A percentile compares a stretch with the other conserved stretches of the same genome.
Evolutionary conservation across 2,329 filamentous ascomycete genomes (phyloP).

Genomic region (Colletotrichum musae): DNA sequence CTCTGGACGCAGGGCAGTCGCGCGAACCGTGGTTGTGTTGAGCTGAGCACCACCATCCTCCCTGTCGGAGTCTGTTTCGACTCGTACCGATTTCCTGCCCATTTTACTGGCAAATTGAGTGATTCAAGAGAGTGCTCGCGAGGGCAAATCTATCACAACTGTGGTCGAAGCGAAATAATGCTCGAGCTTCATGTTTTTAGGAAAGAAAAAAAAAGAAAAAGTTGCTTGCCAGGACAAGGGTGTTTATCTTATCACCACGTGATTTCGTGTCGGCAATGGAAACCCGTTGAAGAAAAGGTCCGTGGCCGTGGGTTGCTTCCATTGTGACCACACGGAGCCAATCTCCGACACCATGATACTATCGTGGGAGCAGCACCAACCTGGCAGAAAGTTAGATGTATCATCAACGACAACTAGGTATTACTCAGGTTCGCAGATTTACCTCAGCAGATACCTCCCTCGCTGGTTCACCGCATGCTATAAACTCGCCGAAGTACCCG

Average conservation of each 20-base stretch:
- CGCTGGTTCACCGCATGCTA: no score
- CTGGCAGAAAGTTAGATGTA: no score
- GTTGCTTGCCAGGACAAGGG: constrained; percentile 16
- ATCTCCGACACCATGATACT: constrained; percentile 8
- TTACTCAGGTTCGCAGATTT: no score
- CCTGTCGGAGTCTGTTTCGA: constrained; percentile 30
- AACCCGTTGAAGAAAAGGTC: not conserved
- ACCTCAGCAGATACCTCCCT: no score
- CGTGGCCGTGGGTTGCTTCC: not conserved
- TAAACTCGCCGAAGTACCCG: not conserved
- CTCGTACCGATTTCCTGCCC: constrained; percentile 23
- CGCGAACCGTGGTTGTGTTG: constrained; percentile 29
- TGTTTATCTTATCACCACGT: constrained; percentile 38
- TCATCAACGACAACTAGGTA: no score
- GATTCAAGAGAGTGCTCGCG: not conserved
- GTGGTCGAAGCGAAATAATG: not conserved
- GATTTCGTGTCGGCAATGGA: not conserved
- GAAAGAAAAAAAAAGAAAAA: constrained; percentile 23
- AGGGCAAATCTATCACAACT: not conserved
- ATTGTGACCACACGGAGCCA: not conserved
- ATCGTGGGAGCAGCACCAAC: no score
- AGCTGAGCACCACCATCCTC: constrained; percentile 37
- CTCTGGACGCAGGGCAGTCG: constrained; percentile 8
- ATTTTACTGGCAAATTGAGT: constrained; percentile 12
- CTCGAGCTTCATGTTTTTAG: constrained; percentile 1